Percentiles rank a stretch among this genome's conserved stretches.
These are phyloP conservation scores for Starmerella apis DNA, from an alignment of 805 yeast genomes.

Conservation along the genomic window DNA sequence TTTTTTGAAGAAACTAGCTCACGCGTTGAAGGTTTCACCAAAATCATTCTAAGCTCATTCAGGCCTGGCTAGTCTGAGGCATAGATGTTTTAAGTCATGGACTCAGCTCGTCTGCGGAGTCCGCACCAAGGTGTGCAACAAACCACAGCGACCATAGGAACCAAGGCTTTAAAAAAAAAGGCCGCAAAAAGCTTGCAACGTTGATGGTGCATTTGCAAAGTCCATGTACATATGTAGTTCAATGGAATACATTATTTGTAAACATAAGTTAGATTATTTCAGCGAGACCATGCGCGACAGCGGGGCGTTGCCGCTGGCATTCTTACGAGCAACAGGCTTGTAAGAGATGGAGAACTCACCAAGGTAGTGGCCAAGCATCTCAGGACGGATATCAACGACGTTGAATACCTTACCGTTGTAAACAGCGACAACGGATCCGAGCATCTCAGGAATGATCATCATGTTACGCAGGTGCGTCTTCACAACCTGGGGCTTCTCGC, in stretches of 20 bases:
- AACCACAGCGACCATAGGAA: too few relatives aligned
- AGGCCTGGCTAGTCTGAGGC: too few relatives aligned
- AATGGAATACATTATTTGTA: conserved; percentile 6
- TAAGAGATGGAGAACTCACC: conserved; percentile 99
- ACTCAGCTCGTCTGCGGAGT: too few relatives aligned
- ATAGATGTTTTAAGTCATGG: too few relatives aligned
- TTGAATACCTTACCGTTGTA: conserved; percentile 99
- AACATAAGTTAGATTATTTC: conserved; percentile 22
- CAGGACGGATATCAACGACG: conserved; percentile 97
- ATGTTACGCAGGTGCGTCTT: conserved; percentile 99
- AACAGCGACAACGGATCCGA: conserved; percentile 96
- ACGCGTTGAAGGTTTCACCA: too few relatives aligned
- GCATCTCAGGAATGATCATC: conserved; percentile 99
- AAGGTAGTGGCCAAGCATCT: conserved; percentile 99
- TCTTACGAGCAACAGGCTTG: conserved; percentile 99
- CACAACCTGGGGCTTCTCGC: conserved; percentile 92
- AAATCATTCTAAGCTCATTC: too few relatives aligned
- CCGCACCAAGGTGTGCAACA: too few relatives aligned
- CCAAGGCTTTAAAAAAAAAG: too few relatives aligned
- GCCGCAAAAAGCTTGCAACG: too few relatives aligned
- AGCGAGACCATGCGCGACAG: conserved; percentile 29
- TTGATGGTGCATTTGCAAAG: too few relatives aligned
- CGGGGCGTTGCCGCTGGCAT: conserved; percentile 28
- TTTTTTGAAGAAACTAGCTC: too few relatives aligned
- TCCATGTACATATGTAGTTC: background rate